Conservation (phyloP, 345 rosid species). For the Mallotus nudiflorus region DNA sequence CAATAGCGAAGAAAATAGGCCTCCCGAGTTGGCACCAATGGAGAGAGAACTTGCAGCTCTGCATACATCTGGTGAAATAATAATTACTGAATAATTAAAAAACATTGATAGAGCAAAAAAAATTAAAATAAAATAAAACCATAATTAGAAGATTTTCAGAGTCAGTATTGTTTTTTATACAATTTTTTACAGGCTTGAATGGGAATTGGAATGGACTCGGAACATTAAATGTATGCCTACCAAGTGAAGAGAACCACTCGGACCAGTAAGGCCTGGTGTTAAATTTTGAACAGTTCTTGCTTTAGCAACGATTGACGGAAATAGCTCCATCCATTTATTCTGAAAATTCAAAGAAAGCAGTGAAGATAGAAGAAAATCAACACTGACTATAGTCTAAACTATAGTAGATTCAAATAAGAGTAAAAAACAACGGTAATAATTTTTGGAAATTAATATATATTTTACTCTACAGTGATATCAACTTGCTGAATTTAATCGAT, state of each 20-base stretch:
- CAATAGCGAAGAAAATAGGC: conserved; percentile 78
- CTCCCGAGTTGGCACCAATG: conserved; percentile 80
- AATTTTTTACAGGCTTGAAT: too few species aligned
- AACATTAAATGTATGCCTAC: conserved; percentile 32
- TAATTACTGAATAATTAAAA: not conserved
- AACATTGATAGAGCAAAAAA: too few species aligned
- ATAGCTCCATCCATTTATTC: conserved; percentile 90
- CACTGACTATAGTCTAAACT: too few species aligned
- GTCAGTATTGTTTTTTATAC: too few species aligned
- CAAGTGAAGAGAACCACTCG: conserved; percentile 82
- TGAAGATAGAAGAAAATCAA: too few species aligned
- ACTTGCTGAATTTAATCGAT: too few species aligned
- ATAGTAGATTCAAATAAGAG: too few species aligned
- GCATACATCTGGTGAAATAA: conserved; percentile 65
- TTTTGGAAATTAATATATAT: not conserved
- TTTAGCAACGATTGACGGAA: conserved; percentile 85
- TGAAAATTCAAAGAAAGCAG: conserved; percentile 13
- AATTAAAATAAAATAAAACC: too few species aligned
- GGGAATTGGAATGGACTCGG: too few species aligned
- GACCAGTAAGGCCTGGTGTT: conserved; percentile 57
- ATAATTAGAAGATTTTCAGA: too few species aligned
- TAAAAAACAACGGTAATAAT: too few species aligned
- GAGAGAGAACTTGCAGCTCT: conserved; percentile 80
- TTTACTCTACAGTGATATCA: too few species aligned
- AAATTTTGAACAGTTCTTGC: conserved; percentile 78